Conservation (phyloP, 2,329 filamentous ascomycete genomes). For the Cercospora sp. region DNA sequence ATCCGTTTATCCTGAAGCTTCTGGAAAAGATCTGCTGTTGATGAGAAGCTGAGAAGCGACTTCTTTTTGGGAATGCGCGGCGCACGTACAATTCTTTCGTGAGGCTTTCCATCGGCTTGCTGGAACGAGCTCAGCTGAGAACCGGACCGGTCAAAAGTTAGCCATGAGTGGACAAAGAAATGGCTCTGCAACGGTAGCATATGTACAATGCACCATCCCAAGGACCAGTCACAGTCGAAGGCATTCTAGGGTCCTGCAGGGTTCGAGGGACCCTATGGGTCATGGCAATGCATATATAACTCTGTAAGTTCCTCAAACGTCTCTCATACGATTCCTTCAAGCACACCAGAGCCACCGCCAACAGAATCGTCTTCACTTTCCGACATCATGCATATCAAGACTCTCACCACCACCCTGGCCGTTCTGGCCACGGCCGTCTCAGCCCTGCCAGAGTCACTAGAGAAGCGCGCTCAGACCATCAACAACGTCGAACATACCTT, state of each 20-base stretch:
- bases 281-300: background rate
- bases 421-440: background rate
- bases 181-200: background rate
- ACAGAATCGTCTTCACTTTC: background rate
- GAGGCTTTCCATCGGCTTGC: background rate
- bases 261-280: background rate
- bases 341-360: background rate
- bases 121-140: background rate
- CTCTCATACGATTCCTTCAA: background rate
- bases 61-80: background rate
- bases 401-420: background rate
- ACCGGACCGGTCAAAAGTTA: background rate
- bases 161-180: background rate
- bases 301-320: background rate
- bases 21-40: background rate
- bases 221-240: background rate
- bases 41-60: background rate
- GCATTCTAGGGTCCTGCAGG: background rate
- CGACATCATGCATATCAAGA: background rate
- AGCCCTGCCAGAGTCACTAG: slow-evolving; percentile 7
- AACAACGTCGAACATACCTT: slow-evolving; percentile 28
- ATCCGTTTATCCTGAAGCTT: background rate
- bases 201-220: background rate
- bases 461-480: slow-evolving; percentile 20
- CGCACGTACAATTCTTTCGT: background rate